Base-by-base conservation (phyloP, 441 rosid species). In the Metrosideros polymorpha region DNA sequence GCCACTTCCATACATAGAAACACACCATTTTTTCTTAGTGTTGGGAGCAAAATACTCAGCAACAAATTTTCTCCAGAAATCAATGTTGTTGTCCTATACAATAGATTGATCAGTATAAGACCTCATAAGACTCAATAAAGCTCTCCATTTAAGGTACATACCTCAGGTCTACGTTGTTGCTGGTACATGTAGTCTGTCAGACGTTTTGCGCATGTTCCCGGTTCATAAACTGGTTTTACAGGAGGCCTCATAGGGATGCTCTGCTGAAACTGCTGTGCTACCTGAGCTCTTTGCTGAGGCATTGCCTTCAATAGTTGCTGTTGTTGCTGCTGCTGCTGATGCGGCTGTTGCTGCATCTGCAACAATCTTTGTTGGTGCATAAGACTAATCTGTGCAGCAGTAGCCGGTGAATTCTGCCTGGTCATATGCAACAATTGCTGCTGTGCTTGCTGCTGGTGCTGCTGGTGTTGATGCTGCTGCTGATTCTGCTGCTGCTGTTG, bases 21-120 rank as follows among this genome's bases (percentile, higher is more conserved):
- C 98, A 89, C 98, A 95, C 97, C 96, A 94, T 87, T 92, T 94
- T 92, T 95, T 95, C 91, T 91, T 95, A 63, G 97, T 96, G 82
- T 94, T 89, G 27, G 94, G 95, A 66, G 95, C 96, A 84, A 92
- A 95, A 92, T 89, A 94, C 85, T 95, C 98, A 0, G 94, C 86
- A 59, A 95, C 98, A 92, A 93, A 94, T 89, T 91, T 93, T 88
- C 98, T 95, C 98, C 98, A 95, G 87, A 95, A 95, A 12, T 95
- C 96, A 89, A 95, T 95, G 63, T 92, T 94, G 89, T 95, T 95
- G 91, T 95, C 98, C 98, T 95, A 84, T 89, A 92, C 25, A 75
- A 39, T 24, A 75, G 49, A 24, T 75, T 39, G 18, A 75, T 75
- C 82, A 75, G 82, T 32, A 42, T 75, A 75, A 39, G 49, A 75